Conservation (phyloP, 2,329 filamentous ascomycete species). For the Teratosphaeria nubilosa region DNA sequence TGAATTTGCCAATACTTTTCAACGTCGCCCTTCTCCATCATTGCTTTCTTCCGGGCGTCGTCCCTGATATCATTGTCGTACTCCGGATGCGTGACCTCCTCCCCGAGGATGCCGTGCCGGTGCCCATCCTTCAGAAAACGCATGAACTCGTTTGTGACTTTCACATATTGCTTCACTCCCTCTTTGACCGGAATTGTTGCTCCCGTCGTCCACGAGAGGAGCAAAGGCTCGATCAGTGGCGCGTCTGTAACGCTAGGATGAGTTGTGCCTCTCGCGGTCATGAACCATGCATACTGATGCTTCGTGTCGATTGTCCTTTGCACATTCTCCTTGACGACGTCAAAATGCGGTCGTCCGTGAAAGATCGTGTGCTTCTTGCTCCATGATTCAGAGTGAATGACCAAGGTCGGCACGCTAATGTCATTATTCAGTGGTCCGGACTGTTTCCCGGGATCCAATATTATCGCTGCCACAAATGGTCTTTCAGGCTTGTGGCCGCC, state of each 20-base stretch:
- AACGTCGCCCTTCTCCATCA: conserved; percentile 11
- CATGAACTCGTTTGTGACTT: conserved; percentile 49
- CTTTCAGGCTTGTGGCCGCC: conserved; percentile 33
- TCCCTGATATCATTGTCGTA: conserved; percentile 24
- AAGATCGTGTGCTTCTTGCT: conserved; percentile 47
- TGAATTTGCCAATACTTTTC: conserved; percentile 35
- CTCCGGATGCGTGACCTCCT: conserved; percentile 36
- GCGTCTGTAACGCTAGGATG: conserved; percentile 59
- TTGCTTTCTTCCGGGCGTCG: conserved; percentile 15
- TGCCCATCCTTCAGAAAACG: conserved; percentile 35
- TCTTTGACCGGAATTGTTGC: conserved; percentile 48
- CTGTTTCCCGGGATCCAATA: conserved; percentile 56
- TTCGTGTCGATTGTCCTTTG: conserved; percentile 34
- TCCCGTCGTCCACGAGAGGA: conserved; percentile 53
- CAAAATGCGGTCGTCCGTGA: conserved; percentile 55
- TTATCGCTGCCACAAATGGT: conserved; percentile 48
- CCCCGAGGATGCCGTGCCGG: conserved; percentile 39
- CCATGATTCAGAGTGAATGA: conserved; percentile 58
- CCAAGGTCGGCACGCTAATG: conserved; percentile 47
- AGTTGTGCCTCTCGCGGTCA: conserved; percentile 31
- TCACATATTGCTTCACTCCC: conserved; percentile 51
- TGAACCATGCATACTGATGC: conserved; percentile 28
- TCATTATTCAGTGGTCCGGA: conserved; percentile 53
- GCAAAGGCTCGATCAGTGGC: conserved; percentile 51
- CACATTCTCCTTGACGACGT: conserved; percentile 50